These are phyloP conservation scores for Cyberlindnera petersonii DNA, from an alignment of 805 yeast species.

Conservation along the genomic window DNA sequence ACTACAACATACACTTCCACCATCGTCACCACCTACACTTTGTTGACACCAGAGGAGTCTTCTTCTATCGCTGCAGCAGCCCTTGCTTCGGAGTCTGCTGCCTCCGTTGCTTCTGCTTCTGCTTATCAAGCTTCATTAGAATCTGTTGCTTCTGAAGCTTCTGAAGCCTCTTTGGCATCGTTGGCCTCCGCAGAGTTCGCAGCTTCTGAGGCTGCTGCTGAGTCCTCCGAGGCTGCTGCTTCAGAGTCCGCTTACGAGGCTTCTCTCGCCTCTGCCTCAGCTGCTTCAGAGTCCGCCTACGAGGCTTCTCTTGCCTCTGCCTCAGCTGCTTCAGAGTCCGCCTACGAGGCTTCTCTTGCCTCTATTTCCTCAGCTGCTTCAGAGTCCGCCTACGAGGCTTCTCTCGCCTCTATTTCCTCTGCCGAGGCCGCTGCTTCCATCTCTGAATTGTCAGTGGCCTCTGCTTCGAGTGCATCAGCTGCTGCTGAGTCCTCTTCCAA, in stretches of 20 bases:
- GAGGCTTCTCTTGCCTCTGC: constrained; percentile 23
- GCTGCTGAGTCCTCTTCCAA: constrained; percentile 15
- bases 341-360: constrained; percentile 11
- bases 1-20: constrained; percentile 38
- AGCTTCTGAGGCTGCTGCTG: constrained; percentile 27
- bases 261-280: constrained; percentile 12
- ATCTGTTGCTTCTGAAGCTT: constrained; percentile 19
- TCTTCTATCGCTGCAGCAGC: constrained; percentile 17
- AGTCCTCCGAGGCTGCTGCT: no score
- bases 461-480: constrained; percentile 13
- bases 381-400: constrained; percentile 22
- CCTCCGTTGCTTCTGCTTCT: constrained; percentile 25
- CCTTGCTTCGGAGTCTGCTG: constrained; percentile 23
- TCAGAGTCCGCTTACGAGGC: constrained; percentile 19
- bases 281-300: constrained; percentile 15
- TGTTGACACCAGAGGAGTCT: constrained; percentile 28
- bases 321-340: constrained; percentile 22
- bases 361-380: no score
- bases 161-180: constrained; percentile 18
- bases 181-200: constrained; percentile 29
- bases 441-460: no score
- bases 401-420: constrained; percentile 19
- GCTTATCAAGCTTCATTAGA: no score
- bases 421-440: constrained; percentile 16
- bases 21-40: constrained; percentile 32